Evolutionary conservation across 495 filamentous ascomycete species (phyloP), one percentile per base, ranked within the genome.

Genomic region (Tricharina praecox): DNA sequence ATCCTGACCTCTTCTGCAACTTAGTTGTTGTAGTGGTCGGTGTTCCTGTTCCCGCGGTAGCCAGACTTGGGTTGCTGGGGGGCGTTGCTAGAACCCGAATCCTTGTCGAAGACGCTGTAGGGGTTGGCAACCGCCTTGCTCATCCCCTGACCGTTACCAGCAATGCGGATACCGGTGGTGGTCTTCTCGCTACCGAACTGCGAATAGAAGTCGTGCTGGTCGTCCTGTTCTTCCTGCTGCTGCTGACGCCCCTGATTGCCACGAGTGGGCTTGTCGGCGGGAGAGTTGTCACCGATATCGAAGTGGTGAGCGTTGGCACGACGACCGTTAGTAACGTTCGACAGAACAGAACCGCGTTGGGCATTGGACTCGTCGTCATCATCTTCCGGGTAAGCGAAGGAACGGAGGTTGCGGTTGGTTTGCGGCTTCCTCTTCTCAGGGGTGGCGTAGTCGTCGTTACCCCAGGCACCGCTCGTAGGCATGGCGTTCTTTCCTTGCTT

Each of bases 381-480:
- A 36, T 78, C 69, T 23, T 79, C 85, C 52, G 69, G 75, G 64
- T 76, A 80, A 62, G 78, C 75, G 51, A 81, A 93, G 57, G 86
- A 77, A 30, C 77, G 72, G 15, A 76, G 65, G 48, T 77, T 69
- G 48, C n/a, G n/a, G n/a, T n/a, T n/a, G n/a, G n/a, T n/a, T n/a
- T n/a, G n/a, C n/a, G n/a, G n/a, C n/a, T n/a, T 54, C 39, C 68
- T 68, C 64, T 92, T 93, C 52, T 78, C 69, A 0, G 90, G 87
- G 3, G 86, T 88, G 16, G 65, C 64, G 55, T 88, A 88, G 62
- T 92, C 85, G 36, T 82, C 79, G 63, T 93, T 93, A 36, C 76
- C 76, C 85, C 86, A 93, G 43, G 80, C 74, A 34, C 63, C 26
- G 37, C 20, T n/a, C 37, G 15, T 40, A 9, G 37, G 26, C 44